Percentiles rank a stretch among this genome's conserved stretches.
Evolutionary conservation across 2,329 filamentous ascomycete species (phyloP).

Genomic region (Stenocarpella maydis): DNA sequence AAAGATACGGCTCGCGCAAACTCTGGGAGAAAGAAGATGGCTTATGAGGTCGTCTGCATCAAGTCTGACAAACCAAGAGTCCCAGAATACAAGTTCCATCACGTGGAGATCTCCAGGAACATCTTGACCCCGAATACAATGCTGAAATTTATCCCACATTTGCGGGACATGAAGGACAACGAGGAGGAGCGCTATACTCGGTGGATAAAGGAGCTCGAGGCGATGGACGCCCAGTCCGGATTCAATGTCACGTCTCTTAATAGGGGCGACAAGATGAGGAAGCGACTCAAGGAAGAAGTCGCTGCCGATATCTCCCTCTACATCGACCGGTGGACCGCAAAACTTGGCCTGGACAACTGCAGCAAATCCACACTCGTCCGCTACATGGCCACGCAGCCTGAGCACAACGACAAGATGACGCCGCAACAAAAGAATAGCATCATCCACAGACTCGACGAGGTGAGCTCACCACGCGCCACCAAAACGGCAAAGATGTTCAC

Average conservation of each 20-base stretch:
- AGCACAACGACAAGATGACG: conserved; percentile 57
- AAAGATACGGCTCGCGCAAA: conserved; percentile 49
- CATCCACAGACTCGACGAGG: conserved; percentile 55
- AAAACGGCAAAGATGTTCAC: conserved; percentile 60
- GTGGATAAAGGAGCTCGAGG: conserved; percentile 66
- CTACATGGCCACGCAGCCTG: conserved; percentile 58
- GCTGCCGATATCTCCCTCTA: conserved; percentile 61
- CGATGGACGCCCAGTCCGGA: conserved; percentile 64
- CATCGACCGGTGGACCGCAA: conserved; percentile 61
- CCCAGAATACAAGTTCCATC: conserved; percentile 66
- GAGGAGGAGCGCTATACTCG: conserved; percentile 63
- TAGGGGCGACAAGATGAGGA: conserved; percentile 57
- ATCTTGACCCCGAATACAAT: conserved; percentile 67
- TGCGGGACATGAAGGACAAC: conserved; percentile 64
- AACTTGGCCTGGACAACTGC: conserved; percentile 59
- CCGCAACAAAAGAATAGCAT: conserved; percentile 63
- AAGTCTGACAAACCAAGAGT: conserved; percentile 61
- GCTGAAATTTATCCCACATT: conserved; percentile 67
- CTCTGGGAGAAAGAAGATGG: conserved; percentile 53
- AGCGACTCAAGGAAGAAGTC: conserved; percentile 60
- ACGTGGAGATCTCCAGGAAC: conserved; percentile 67
- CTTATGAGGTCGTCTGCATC: conserved; percentile 54
- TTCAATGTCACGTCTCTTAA: conserved; percentile 59
- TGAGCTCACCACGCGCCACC: conserved; percentile 52
- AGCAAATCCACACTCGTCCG: conserved; percentile 61